Evolutionary conservation across 2,329 filamentous ascomycete genomes (phyloP).

Genomic region (Arthrinium puccinioides): DNA sequence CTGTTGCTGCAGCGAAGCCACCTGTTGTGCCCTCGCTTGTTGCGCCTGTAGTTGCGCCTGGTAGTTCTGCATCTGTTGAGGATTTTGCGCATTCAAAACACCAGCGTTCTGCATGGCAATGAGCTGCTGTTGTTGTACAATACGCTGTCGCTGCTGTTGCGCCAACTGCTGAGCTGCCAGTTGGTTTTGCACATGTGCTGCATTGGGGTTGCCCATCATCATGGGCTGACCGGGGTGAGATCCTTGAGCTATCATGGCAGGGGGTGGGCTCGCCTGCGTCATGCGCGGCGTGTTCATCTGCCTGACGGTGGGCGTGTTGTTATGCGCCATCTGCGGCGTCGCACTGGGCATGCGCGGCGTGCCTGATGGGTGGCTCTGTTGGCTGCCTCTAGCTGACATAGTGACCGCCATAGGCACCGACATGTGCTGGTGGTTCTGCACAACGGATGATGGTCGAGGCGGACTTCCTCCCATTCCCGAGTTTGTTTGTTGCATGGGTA

Average conservation of each 20-base stretch:
- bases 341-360: conserved; percentile 55
- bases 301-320: conserved; percentile 50
- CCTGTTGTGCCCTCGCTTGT: conserved; percentile 33
- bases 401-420: conserved; percentile 52
- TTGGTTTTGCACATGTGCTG: conserved; percentile 7
- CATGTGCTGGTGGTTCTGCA: conserved; percentile 51
- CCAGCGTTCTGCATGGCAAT: conserved; percentile 21
- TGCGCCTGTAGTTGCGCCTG: conserved; percentile 30
- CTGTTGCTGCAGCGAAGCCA: conserved; percentile 14
- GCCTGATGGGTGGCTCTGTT: conserved; percentile 58
- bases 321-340: conserved; percentile 55
- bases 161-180: conserved; percentile 35
- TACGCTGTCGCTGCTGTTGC: conserved; percentile 26
- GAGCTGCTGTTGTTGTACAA: conserved; percentile 15
- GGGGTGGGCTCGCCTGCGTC: conserved; percentile 55
- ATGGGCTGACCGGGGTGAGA: conserved; percentile 47
- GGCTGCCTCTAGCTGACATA: conserved; percentile 58
- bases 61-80: conserved; percentile 36
- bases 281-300: conserved; percentile 52
- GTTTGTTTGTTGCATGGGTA: conserved; percentile 57
- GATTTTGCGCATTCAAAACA: conserved; percentile 22
- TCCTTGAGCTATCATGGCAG: conserved; percentile 50
- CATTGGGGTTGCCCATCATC: conserved; percentile 42
- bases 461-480: conserved; percentile 65
- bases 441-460: conserved; percentile 57